Evolutionary conservation across 2,329 filamentous ascomycete genomes (phyloP).

Genomic region (Aureobasidium pullulans): DNA sequence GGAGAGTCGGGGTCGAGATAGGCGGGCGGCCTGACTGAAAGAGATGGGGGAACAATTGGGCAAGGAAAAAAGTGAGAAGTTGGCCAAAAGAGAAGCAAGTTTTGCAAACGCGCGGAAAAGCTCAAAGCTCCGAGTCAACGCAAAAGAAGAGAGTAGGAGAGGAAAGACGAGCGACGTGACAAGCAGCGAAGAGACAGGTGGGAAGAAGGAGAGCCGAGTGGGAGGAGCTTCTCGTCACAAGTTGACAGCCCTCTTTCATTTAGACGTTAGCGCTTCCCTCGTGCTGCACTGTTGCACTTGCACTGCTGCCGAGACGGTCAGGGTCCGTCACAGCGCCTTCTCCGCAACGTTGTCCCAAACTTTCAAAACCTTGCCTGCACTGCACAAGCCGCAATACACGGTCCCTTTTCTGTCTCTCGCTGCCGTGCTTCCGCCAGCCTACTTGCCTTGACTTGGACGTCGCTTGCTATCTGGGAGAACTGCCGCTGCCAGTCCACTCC

Average conservation of each 20-base stretch:
- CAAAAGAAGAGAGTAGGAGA: neutral
- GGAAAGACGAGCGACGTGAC: slow-evolving; percentile 6
- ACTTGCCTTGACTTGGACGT: neutral
- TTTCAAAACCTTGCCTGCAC: neutral
- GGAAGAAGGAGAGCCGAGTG: slow-evolving; percentile 21
- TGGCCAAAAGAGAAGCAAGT: slow-evolving; percentile 8
- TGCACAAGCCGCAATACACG: neutral
- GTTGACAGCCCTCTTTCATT: slow-evolving; percentile 1
- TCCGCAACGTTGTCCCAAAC: neutral
- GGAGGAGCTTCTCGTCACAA: neutral
- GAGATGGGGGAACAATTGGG: slow-evolving; percentile 26
- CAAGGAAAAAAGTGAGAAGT: slow-evolving; percentile 18
- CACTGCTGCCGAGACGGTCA: too few relatives aligned
- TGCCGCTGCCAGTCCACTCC: neutral
- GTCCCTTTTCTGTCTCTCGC: neutral
- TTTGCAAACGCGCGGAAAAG: neutral
- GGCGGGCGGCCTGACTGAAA: slow-evolving; percentile 21
- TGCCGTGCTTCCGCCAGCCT: neutral
- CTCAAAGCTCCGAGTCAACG: neutral
- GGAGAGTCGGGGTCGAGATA: neutral
- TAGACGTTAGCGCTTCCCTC: neutral
- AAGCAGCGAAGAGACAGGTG: neutral
- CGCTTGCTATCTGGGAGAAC: neutral
- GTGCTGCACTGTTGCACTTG: too few relatives aligned
- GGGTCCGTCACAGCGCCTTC: too few relatives aligned